These are phyloP conservation scores for Hypoxylon rickii DNA, from an alignment of 495 filamentous ascomycete species.

Conservation along the genomic window DNA sequence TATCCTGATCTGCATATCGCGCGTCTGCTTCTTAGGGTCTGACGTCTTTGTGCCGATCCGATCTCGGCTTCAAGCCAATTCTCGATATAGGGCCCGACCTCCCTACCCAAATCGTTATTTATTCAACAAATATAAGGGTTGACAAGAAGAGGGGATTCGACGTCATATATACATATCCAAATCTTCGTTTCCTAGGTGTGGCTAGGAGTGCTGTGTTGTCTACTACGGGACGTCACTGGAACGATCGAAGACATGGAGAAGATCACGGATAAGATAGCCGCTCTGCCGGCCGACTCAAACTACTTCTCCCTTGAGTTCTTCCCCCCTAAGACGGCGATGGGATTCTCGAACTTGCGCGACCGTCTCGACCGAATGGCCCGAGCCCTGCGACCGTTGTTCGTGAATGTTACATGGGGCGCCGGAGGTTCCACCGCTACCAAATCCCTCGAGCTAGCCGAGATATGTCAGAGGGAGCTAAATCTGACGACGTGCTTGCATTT, in stretches of 20 bases:
- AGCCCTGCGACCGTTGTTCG: slow-evolving; percentile 87
- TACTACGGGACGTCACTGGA: no score
- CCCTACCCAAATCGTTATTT: no score
- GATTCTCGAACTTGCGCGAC: slow-evolving; percentile 87
- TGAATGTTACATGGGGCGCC: slow-evolving; percentile 97
- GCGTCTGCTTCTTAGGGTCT: slow-evolving; percentile 9
- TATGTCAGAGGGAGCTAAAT: slow-evolving; percentile 88
- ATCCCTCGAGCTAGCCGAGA: slow-evolving; percentile 91
- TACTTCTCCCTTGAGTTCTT: slow-evolving; percentile 99
- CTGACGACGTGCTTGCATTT: slow-evolving; percentile 95
- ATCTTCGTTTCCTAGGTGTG: neutral
- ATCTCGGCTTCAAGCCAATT: neutral
- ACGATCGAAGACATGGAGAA: slow-evolving; percentile 73
- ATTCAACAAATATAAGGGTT: no score
- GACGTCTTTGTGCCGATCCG: slow-evolving; percentile 7
- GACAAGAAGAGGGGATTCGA: neutral
- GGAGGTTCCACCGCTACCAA: slow-evolving; percentile 89
- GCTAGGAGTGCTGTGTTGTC: neutral
- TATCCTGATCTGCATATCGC: no score
- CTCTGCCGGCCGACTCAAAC: slow-evolving; percentile 75
- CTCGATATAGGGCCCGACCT: no score
- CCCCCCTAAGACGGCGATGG: slow-evolving; percentile 93
- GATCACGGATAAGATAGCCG: slow-evolving; percentile 95
- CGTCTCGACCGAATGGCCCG: slow-evolving; percentile 95
- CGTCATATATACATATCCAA: neutral